Conservation (phyloP, 352 stramenopile species). For the Globisporangium echinulatum region DNA sequence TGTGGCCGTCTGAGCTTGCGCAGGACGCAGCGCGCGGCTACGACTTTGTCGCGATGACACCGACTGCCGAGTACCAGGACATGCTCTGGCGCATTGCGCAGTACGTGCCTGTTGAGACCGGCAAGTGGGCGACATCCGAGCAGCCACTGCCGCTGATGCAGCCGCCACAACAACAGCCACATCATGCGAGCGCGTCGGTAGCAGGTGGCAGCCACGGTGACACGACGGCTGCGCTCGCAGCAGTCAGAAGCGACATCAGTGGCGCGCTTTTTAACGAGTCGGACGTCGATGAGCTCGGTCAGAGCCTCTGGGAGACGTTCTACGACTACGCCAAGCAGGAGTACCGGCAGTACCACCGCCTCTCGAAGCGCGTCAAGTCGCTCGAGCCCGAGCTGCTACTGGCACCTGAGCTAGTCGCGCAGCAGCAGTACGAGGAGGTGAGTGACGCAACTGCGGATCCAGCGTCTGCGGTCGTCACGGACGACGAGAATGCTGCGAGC, state of each 20-base stretch:
- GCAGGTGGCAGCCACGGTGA: background rate
- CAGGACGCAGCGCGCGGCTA: slow-evolving; percentile 69
- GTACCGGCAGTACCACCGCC: slow-evolving; percentile 60
- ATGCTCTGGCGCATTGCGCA: slow-evolving; percentile 60
- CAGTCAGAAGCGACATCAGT: background rate
- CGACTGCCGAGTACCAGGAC: slow-evolving; percentile 54
- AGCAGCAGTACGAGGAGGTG: no score
- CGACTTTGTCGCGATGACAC: slow-evolving; percentile 50
- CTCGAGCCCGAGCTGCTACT: background rate
- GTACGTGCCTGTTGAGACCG: slow-evolving; percentile 43
- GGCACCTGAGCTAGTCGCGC: no score
- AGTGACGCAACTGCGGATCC: no score
- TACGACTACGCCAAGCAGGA: slow-evolving; percentile 52
- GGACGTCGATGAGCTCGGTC: slow-evolving; percentile 44
- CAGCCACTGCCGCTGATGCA: no score
- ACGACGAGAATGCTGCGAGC: no score
- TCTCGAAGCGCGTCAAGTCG: slow-evolving; percentile 51
- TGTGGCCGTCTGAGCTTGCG: slow-evolving; percentile 84
- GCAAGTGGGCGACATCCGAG: slow-evolving; percentile 18
- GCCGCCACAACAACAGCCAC: no score
- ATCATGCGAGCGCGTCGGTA: background rate
- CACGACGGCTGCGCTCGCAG: background rate
- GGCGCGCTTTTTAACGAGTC: slow-evolving; percentile 27
- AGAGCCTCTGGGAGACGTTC: slow-evolving; percentile 60
- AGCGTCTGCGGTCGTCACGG: no score